A percentile compares a stretch with the other conserved stretches of the same genome.
Conservation (phyloP, 495 filamentous ascomycete species). For the Letharia lupina region DNA sequence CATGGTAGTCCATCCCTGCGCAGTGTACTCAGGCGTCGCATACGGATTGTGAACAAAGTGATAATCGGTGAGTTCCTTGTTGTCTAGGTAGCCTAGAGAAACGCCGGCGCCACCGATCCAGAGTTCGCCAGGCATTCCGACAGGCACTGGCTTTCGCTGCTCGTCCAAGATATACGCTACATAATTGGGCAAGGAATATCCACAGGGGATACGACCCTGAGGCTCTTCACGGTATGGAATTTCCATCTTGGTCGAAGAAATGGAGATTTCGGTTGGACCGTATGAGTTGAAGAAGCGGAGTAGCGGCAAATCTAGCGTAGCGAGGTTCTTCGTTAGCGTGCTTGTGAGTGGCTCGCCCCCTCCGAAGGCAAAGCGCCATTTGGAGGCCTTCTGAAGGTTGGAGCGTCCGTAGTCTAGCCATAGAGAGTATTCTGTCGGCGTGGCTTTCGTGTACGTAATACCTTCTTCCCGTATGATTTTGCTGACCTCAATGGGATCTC, state of each 20-base stretch:
- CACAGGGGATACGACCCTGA: slow-evolving; percentile 11
- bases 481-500: slow-evolving; percentile 31
- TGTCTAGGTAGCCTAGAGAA: slow-evolving; percentile 33
- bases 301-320: slow-evolving; percentile 19
- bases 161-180: slow-evolving; percentile 37
- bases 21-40: slow-evolving; percentile 20
- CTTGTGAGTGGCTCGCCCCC: slow-evolving; percentile 33
- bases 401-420: slow-evolving; percentile 30
- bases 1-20: slow-evolving; percentile 23
- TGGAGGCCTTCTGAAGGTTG: slow-evolving; percentile 1
- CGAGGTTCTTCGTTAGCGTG: slow-evolving; percentile 20
- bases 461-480: slow-evolving; percentile 29
- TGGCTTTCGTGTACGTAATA: slow-evolving; percentile 34
- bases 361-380: slow-evolving; percentile 26
- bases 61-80: slow-evolving; percentile 23
- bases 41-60: slow-evolving; percentile 35
- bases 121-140: slow-evolving; percentile 38
- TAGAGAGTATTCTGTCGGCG: slow-evolving; percentile 36
- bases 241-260: slow-evolving; percentile 23
- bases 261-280: slow-evolving; percentile 30
- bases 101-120: slow-evolving; percentile 37
- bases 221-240: slow-evolving; percentile 8
- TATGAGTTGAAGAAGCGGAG: slow-evolving; percentile 32
- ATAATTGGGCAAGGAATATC: slow-evolving; percentile 25
- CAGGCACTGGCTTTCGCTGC: slow-evolving; percentile 30